These are phyloP conservation scores for Silene uniflora DNA, from an alignment of 148 eudicot genomes.

Conservation along the genomic window DNA sequence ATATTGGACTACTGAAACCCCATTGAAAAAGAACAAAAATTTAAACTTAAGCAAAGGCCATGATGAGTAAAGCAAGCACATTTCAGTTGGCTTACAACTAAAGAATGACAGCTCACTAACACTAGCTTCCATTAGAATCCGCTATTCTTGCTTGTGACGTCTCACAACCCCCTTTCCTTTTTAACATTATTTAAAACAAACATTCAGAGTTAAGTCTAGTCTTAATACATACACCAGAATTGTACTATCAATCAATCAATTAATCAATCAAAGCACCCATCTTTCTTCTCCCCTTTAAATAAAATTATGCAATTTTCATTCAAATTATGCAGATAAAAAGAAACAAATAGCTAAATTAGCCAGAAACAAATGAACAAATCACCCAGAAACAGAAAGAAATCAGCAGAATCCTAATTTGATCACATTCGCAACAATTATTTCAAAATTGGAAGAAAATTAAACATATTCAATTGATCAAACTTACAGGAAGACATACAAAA, in stretches of 20 bases:
- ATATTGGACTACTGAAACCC: neutral
- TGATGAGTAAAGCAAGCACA: constrained; percentile 1
- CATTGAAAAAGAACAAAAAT: neutral
- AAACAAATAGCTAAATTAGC: neutral
- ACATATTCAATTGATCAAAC: neutral
- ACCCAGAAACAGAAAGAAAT: neutral
- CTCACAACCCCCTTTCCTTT: too few species aligned
- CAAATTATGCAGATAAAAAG: neutral
- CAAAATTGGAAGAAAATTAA: constrained; percentile 12
- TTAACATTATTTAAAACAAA: neutral
- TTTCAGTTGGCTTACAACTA: constrained; percentile 9
- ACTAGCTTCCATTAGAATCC: neutral
- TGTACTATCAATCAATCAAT: constrained; percentile 5
- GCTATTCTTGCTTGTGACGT: too few species aligned
- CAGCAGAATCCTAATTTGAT: neutral
- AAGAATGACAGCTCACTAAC: constrained; percentile 1
- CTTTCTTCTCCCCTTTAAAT: constrained; percentile 6
- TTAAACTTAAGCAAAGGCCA: neutral
- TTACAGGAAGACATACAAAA: neutral
- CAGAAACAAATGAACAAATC: neutral
- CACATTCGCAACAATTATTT: neutral
- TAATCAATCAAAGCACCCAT: neutral
- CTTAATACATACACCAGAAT: constrained; percentile 16
- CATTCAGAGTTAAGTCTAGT: constrained; percentile 7
- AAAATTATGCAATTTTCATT: neutral